Evolutionary conservation across 306 rosid genomes (phyloP).

Genomic region (Citrullus colocynthis): DNA sequence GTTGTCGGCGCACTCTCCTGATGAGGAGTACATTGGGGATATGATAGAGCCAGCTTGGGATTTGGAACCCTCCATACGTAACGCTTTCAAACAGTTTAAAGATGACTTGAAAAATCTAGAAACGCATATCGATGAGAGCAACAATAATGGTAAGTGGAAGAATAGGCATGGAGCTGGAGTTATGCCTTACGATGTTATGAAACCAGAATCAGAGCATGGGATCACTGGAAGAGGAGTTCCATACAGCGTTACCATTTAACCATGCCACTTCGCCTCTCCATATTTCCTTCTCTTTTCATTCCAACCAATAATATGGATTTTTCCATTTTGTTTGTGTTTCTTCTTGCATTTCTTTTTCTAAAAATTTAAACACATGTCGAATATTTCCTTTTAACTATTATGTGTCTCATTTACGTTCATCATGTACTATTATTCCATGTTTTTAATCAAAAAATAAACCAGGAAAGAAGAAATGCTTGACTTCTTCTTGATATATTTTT

Average conservation of each 20-base stretch:
- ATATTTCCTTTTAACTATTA: too few species aligned
- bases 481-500: too few species aligned
- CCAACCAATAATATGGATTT: too few species aligned
- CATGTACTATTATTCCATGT: too few species aligned
- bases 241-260: slow-evolving; percentile 53
- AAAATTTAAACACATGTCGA: too few species aligned
- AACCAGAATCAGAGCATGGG: slow-evolving; percentile 56
- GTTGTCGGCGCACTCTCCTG: slow-evolving; percentile 58
- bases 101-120: slow-evolving; percentile 32
- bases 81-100: slow-evolving; percentile 35
- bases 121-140: slow-evolving; percentile 31
- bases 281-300: too few species aligned
- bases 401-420: too few species aligned
- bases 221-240: slow-evolving; percentile 71
- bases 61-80: slow-evolving; percentile 27
- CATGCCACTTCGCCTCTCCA: not conserved
- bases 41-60: slow-evolving; percentile 50
- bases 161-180: slow-evolving; percentile 68
- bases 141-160: slow-evolving; percentile 28
- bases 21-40: slow-evolving; percentile 66
- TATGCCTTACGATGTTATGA: slow-evolving; percentile 58
- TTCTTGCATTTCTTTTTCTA: too few species aligned
- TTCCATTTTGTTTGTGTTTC: too few species aligned
- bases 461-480: too few species aligned
- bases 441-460: too few species aligned